Evolutionary conservation across 306 rosid species (phyloP), one percentile per base, ranked within the genome.

Genomic region (Vachellia collinsii): DNA sequence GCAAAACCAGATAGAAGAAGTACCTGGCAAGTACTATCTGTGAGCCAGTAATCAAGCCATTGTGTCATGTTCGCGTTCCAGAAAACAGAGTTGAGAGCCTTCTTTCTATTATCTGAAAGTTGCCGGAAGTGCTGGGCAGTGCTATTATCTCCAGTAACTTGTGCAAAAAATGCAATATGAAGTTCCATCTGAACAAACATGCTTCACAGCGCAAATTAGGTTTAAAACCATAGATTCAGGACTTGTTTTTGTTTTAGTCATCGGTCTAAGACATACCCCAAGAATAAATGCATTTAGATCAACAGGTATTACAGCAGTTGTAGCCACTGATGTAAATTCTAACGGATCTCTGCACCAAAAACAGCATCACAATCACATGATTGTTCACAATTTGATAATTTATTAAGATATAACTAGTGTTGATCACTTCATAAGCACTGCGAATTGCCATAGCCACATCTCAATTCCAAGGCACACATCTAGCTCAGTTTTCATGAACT

Each of bases 21-120:
- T 74, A 86, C 91, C 89, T 88, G 83, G 66, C 82, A 77, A 1
- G 37, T 66, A 78, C 59, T 67, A 82, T 80, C 74, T 68, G 50
- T 72, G 74, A 93, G 91, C 98, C 97, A 93, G 83, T 85, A 93
- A 86, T 94, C 99, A 80, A 91, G 88, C 99, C 99, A 95, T 47
- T 93, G 97, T 36, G 89, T 88, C 89, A 43, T 90, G 84, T 87
- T 75, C 12, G 38, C 79, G 68, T 90, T 89, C 99, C 98, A 91
- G 87, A 95, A 92, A 83, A 95, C 77, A 74, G 90, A 86, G 78
- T 87, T 68, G 2, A 93, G 79, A 67, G 99, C 89, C 86, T 87
- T 84, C 79, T 85, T 80, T 86, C 98, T 89, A 41, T 44, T 84
- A 64, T 81, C 85, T 42, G 98, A 88, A 80, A 87, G 87, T 78